Percentiles rank a stretch among this genome's conserved stretches.
Evolutionary conservation across 139 green algal species (phyloP).

Genomic region (Auxenochlorella pyrenoidosa): DNA sequence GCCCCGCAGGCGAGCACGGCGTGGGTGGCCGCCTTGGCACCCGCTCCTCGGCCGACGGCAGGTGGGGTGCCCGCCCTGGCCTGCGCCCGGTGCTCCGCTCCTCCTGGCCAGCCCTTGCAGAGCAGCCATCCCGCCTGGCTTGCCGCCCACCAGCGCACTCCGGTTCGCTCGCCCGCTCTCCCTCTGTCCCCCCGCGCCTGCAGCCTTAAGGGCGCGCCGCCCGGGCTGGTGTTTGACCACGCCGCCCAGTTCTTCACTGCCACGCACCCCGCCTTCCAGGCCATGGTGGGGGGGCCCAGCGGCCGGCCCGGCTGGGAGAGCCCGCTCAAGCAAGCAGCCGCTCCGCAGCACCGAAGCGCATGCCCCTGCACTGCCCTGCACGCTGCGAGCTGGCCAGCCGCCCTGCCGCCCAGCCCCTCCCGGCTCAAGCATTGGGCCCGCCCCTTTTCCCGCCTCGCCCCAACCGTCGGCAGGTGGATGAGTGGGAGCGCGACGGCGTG

Average conservation of each 20-base stretch:
- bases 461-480: not conserved
- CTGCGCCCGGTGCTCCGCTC: too few species aligned
- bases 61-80: not conserved
- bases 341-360: too few species aligned
- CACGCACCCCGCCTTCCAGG: slow-evolving; percentile 22
- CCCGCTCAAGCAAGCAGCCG: too few species aligned
- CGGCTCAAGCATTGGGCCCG: too few species aligned
- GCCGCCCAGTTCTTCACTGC: slow-evolving; percentile 77
- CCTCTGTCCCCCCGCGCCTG: not conserved
- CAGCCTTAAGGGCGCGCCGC: slow-evolving; percentile 10
- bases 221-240: slow-evolving; percentile 71
- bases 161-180: not conserved
- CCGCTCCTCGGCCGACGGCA: slow-evolving; percentile 46
- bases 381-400: too few species aligned
- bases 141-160: not conserved
- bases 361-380: too few species aligned
- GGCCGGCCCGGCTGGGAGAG: not conserved
- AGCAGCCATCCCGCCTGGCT: too few species aligned
- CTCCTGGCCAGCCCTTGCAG: too few species aligned
- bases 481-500: slow-evolving; percentile 54
- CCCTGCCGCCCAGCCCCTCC: too few species aligned
- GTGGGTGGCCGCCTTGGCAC: slow-evolving; percentile 76
- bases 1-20: slow-evolving; percentile 66
- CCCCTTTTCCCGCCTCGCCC: too few species aligned
- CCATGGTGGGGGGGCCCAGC: slow-evolving; percentile 45